Base-by-base conservation (phyloP, 495 filamentous ascomycete species). In the Tuber brumale region DNA sequence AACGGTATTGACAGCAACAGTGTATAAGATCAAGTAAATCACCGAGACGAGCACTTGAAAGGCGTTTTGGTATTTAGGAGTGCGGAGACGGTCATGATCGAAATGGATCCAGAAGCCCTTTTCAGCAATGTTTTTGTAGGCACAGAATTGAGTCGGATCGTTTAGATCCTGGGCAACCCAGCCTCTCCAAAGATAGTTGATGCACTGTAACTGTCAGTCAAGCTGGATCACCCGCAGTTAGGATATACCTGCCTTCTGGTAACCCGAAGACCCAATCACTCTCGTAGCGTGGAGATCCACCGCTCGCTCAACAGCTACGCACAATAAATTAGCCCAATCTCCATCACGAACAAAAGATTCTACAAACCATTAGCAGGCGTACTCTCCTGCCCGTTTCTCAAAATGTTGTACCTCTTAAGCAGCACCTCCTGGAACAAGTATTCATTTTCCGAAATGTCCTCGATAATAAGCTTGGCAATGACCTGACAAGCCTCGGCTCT, bases 91-190 rank as follows among this genome's bases (percentile, higher is more conserved):
- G 80, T 97, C 94, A 0, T 96, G 95, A 79, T 97, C 91, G 76
- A 99, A 89, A 83, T 99, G 95, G 9, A 86, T 85, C 87, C 89
- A 89, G 82, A 94, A 96, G 45, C 85, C 86, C 4, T 89, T 90
- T 80, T 94, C 91, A 69, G 88, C 90, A 80, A 92, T 92, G 23
- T 92, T 85, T 80, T 89, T 88, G 85, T 97, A 99, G 79, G 92
- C 89, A 41, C 97, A 88, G 80, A 98, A 99, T 39, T 89, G 90
- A 19, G 90, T 89, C 7, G 94, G 93, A 80, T 98, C 94, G 61
- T 92, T 88, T 74, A 97, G 92, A 76, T 98, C 92, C 82, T 98
- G 95, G 18, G 95, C 89, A n/a, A 97, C 87, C 95, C 95, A 99
- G 61, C 95, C 95, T 75, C 88, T 89, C 95, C 95, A 99, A 71